A percentile compares a stretch with the other conserved stretches of the same genome.
Conservation (phyloP, 2,329 filamentous ascomycete genomes). For the Gliomastix tumulicola region DNA sequence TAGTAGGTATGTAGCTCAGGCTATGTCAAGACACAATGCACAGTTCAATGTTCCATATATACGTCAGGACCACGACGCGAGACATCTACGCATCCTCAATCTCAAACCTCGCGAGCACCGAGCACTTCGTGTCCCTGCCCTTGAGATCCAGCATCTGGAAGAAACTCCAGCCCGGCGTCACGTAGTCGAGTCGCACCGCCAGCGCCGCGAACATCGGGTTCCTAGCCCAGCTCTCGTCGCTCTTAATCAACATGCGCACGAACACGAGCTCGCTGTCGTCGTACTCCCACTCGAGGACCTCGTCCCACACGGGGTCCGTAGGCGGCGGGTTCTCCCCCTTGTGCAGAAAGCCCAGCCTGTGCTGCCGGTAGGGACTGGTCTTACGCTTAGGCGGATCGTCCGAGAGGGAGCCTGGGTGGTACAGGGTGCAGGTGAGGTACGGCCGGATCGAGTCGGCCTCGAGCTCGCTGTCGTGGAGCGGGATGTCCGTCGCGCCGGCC, state of each 20-base stretch:
- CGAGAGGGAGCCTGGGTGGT: conserved; percentile 46
- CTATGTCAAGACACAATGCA: no score
- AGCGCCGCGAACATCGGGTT: conserved; percentile 58
- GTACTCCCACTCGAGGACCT: conserved; percentile 60
- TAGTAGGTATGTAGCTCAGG: no score
- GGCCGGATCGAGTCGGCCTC: conserved; percentile 50
- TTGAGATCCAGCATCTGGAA: conserved; percentile 58
- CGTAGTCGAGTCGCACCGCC: conserved; percentile 53
- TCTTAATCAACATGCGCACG: conserved; percentile 59
- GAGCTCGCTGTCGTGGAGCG: conserved; percentile 41
- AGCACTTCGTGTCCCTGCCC: conserved; percentile 56
- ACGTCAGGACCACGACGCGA: no score
- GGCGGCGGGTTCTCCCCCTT: conserved; percentile 48
- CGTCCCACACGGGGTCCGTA: conserved; percentile 60
- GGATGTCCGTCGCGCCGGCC: conserved; percentile 56
- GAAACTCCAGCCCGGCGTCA: conserved; percentile 52
- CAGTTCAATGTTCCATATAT: no score
- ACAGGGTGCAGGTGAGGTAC: conserved; percentile 58
- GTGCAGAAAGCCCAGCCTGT: conserved; percentile 49
- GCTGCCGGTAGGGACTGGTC: conserved; percentile 53
- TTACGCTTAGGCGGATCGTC: conserved; percentile 51
- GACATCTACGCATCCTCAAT: conserved; percentile 31
- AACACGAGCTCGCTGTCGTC: conserved; percentile 61
- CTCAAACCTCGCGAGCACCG: conserved; percentile 55
- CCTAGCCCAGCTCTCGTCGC: conserved; percentile 52